A percentile compares a stretch with the other conserved stretches of the same genome.
phyloP scores from a whole-genome alignment of 441 rosid species.

The Adansonia madagascariensis region DNA sequence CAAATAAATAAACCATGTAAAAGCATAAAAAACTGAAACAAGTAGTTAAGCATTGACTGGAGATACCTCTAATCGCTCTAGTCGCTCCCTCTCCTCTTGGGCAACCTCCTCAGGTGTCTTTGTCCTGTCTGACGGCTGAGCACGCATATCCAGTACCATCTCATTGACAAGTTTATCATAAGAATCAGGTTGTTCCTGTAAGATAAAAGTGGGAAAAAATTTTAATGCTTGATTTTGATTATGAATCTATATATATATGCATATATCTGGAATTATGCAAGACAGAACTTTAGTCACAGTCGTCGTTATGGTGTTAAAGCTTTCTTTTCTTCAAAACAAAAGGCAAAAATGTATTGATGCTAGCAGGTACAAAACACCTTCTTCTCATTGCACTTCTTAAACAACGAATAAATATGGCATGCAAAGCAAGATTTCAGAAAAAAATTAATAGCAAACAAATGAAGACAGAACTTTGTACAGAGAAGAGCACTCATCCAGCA shows the following conservation, averaged over 20 bases:
- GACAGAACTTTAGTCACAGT: too few species aligned
- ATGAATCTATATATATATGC: neutral
- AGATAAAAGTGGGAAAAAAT: constrained; percentile 18
- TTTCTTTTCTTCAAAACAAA: neutral
- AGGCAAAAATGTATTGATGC: neutral
- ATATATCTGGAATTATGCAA: neutral
- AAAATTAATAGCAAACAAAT: neutral
- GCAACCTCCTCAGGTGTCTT: constrained; percentile 95
- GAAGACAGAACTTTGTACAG: neutral
- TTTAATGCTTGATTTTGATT: neutral
- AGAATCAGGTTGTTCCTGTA: constrained; percentile 54
- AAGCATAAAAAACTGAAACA: neutral
- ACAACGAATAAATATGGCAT: neutral
- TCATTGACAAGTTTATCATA: constrained; percentile 62
- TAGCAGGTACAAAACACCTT: too few species aligned
- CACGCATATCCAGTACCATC: constrained; percentile 72
- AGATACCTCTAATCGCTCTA: constrained; percentile 76
- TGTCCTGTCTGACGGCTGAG: constrained; percentile 79
- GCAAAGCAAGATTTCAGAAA: constrained; percentile 18
- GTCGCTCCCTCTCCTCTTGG: constrained; percentile 77
- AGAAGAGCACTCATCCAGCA: neutral
- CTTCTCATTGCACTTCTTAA: neutral
- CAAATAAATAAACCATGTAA: neutral
- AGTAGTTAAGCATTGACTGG: constrained; percentile 14
- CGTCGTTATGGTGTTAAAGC: neutral